phyloP scores from a whole-genome alignment of 2,329 filamentous ascomycete genomes.

The Xylaria sp. region DNA sequence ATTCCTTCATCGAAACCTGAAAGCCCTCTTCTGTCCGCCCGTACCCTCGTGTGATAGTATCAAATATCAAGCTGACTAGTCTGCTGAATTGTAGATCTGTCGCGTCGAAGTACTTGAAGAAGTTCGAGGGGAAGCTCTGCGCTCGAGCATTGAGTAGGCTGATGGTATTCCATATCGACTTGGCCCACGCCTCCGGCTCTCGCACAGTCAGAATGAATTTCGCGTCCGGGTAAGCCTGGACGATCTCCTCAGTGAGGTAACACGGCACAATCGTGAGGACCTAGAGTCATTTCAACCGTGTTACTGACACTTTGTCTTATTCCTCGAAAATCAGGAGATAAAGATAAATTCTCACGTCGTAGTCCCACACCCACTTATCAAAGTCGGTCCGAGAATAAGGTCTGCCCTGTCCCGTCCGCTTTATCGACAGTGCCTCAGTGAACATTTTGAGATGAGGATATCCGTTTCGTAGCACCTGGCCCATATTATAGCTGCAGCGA shows the following conservation, averaged over 20 bases:
- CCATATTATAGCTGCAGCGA: slow-evolving; percentile 26
- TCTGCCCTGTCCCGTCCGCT: slow-evolving; percentile 12
- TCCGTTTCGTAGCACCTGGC: slow-evolving; percentile 10
- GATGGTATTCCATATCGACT: slow-evolving; percentile 28
- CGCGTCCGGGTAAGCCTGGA: slow-evolving; percentile 32
- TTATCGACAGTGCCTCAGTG: slow-evolving; percentile 30
- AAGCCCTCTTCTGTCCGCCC: slow-evolving; percentile 26
- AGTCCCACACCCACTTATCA: slow-evolving; percentile 33
- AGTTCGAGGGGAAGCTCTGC: slow-evolving; percentile 13
- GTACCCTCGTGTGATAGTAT: slow-evolving; percentile 15
- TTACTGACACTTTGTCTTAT: slow-evolving; percentile 3
- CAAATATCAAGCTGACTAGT: slow-evolving; percentile 22
- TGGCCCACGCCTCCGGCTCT: slow-evolving; percentile 26
- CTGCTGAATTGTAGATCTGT: slow-evolving; percentile 15
- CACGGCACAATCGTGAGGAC: slow-evolving; percentile 29
- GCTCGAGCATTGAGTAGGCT: slow-evolving; percentile 1
- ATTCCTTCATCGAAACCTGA: slow-evolving; percentile 19
- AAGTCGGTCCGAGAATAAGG: slow-evolving; percentile 36
- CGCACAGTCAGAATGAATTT: slow-evolving; percentile 31
- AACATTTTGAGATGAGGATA: slow-evolving; percentile 32
- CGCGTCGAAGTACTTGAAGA: slow-evolving; percentile 24
- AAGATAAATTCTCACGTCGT: slow-evolving; percentile 24
- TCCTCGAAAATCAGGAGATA: neutral
- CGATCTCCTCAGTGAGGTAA: slow-evolving; percentile 29
- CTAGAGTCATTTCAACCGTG: slow-evolving; percentile 16